Conservation (phyloP, 352 stramenopile genomes). For the Globisporangium apiculatum region DNA sequence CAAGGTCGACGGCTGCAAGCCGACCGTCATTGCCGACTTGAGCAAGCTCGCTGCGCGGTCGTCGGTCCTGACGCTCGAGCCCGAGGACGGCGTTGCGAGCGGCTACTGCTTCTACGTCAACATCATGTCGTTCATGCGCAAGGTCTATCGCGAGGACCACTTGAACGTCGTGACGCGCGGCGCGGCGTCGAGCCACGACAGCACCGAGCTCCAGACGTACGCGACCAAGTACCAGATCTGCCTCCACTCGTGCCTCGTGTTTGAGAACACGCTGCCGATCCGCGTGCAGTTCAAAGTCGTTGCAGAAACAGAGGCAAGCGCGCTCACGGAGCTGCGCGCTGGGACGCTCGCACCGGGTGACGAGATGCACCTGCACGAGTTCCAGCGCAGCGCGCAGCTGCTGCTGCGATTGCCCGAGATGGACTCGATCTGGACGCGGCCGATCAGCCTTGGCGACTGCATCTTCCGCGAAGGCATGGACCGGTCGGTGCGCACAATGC, state of each 20-base stretch:
- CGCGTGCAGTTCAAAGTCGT: slow-evolving; percentile 82
- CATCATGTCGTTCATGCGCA: slow-evolving; percentile 73
- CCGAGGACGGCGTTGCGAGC: slow-evolving; percentile 40
- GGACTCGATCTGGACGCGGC: slow-evolving; percentile 77
- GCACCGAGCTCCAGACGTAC: slow-evolving; percentile 59
- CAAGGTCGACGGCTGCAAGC: slow-evolving; percentile 80
- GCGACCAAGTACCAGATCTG: slow-evolving; percentile 86
- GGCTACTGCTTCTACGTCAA: slow-evolving; percentile 86
- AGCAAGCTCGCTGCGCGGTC: slow-evolving; percentile 50
- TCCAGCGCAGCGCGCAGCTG: slow-evolving; percentile 66
- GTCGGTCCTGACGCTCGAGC: slow-evolving; percentile 63
- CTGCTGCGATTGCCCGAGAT: slow-evolving; percentile 75
- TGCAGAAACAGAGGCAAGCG: slow-evolving; percentile 15
- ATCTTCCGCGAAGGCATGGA: slow-evolving; percentile 79
- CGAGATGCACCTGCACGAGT: slow-evolving; percentile 79
- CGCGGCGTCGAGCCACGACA: slow-evolving; percentile 35
- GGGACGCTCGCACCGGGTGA: slow-evolving; percentile 78
- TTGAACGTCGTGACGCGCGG: slow-evolving; percentile 57
- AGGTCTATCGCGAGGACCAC: slow-evolving; percentile 86
- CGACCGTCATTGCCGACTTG: slow-evolving; percentile 72
- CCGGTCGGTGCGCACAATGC: slow-evolving; percentile 50
- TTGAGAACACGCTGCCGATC: slow-evolving; percentile 85
- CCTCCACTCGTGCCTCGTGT: slow-evolving; percentile 75
- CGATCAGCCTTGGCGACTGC: slow-evolving; percentile 67
- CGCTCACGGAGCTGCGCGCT: slow-evolving; percentile 19